Base-by-base conservation (phyloP, 805 yeast species). In the Pichia membranifaciens region DNA sequence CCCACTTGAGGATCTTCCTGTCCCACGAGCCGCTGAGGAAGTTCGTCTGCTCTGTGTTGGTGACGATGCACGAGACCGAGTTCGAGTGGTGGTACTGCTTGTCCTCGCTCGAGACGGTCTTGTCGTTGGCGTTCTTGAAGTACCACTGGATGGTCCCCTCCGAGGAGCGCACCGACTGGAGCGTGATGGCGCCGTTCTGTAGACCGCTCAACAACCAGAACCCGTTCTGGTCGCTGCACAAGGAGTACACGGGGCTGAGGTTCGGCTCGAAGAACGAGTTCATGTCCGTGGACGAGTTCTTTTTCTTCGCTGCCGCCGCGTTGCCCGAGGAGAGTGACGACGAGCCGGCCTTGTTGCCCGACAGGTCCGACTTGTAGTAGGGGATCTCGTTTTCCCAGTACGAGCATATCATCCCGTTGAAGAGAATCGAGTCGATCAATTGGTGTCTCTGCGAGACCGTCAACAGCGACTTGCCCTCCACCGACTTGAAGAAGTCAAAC, bases 351-450 rank as follows among this genome's bases (percentile, higher is more conserved):
- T 31, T 36, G 22, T 52, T 55, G 2, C 52, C 45, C 41, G 58
- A 32, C 55, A 65, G 59, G 50, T 71, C 71, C 49, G 73, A 59
- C 51, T 69, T 70, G 29, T 72, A 66, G 48, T 79, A 69, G 0
- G 98, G 97, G 58, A 89, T 87, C 67, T 93, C 98, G 64, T 93
- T 93, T 60, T 91, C 98, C 96, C 97, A 93, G 68, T 88, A 91
- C 0, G 93, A 83, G 15, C 75, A 61, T 5, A 90, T 67, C 5
- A 87, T 82, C 6, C 98, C 99, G 0, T 89, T 93, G 58, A 84
- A 83, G 8, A 84, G 76, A 29, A 93, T 78, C 1, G 93, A 78
- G 61, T 93, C 99, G 21, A 88, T 88, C 43, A 89, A 71, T 42
- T 87, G 84, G 64, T 93, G 98, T 58, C 79, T 80, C 63, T 93